Base-by-base conservation (phyloP, 2,329 filamentous ascomycete species). In the Corinectria fuckeliana region DNA sequence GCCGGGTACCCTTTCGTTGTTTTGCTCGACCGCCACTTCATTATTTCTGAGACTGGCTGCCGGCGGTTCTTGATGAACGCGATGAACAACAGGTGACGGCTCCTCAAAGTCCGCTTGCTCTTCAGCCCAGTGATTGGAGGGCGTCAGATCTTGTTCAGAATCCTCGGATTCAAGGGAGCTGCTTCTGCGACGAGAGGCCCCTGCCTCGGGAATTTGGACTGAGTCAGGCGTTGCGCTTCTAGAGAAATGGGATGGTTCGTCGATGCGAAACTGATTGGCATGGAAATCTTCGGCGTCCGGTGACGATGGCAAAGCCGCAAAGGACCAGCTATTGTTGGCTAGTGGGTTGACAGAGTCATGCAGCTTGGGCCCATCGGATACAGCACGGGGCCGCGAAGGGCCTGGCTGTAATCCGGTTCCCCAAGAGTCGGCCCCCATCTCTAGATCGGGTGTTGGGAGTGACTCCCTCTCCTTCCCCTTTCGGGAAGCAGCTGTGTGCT, bases 311-410 rank as follows among this genome's bases (percentile, higher is more conserved):
- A 84, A 61, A 21, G 74, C 75, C 4, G 78, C 76, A 64, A 88
- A 88, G 0, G 81, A 81, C 87, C 86, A 89, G 64, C 76, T 88
- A 62, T 87, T 87, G 69, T 85, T 85, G 1, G 80, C 85, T 14
- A 88, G 70, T 0, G 83, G 82, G 50, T 86, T 82, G 52, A 81
- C 75, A 2, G 73, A 72, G 8, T 78, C 74, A 4, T 75, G 76
- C 5, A 72, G 69, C 41, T 76, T 77, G 4, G 83, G 83, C 0
- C 85, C 85, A 66, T 88, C 86, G 0, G 86, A 88, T 49, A 80
- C 77, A 25, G 86, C 80, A 41, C 86, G 78, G 16, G 82, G 83
- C 34, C 85, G 75, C 16, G 74, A 68, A 28, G 70, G 42, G 49
- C 64, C 64, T 50, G 64, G 50, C 4, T 60, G 34, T 5, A 60